Conservation (phyloP, 305 asterid genomes). For the Striga hermonthica region DNA sequence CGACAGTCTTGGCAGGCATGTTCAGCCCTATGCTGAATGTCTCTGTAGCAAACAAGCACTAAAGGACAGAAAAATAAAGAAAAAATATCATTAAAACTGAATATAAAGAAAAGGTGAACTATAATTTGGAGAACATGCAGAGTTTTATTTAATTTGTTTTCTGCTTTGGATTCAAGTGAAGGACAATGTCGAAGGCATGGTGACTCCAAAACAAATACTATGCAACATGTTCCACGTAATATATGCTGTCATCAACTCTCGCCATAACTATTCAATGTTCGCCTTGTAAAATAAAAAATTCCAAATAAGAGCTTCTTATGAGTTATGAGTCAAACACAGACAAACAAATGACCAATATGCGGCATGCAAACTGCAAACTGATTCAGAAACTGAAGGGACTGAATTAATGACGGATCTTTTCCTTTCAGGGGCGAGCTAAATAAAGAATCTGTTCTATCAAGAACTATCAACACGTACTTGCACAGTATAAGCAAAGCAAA, state of each 20-base stretch:
- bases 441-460: constrained; percentile 4
- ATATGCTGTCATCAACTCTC: constrained; percentile 11
- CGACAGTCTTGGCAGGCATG: constrained; percentile 99
- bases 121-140: not conserved
- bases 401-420: constrained; percentile 20
- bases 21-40: constrained; percentile 98
- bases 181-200: constrained; percentile 19
- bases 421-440: constrained; percentile 7
- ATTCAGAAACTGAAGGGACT: not conserved
- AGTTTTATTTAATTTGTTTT: not conserved
- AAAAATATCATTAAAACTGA: constrained; percentile 28
- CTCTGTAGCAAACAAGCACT: constrained; percentile 99
- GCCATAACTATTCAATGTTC: constrained; percentile 9
- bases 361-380: not conserved
- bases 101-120: not conserved
- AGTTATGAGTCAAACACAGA: constrained; percentile 6
- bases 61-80: constrained; percentile 30
- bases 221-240: not conserved
- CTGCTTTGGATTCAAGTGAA: not conserved
- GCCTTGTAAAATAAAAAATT: constrained; percentile 7
- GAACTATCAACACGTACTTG: constrained; percentile 10
- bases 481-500: constrained; percentile 23
- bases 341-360: constrained; percentile 15
- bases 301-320: constrained; percentile 14
- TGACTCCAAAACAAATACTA: constrained; percentile 23